Evolutionary conservation across 345 rosid species (phyloP).

Genomic region (Hypericum androsaemum): DNA sequence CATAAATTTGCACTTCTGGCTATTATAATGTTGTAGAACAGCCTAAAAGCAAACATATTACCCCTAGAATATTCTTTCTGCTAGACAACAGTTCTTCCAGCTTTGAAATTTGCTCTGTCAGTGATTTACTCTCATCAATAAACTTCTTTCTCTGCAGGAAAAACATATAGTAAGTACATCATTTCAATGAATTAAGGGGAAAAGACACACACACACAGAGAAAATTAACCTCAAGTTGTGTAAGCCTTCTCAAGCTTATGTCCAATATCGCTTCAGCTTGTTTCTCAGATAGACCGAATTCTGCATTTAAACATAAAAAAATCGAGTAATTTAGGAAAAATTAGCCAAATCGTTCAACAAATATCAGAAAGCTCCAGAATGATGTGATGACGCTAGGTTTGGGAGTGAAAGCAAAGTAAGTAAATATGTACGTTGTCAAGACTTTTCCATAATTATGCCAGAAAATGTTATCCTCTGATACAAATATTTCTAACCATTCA

Average conservation of each 20-base stretch:
- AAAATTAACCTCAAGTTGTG: conserved; percentile 66
- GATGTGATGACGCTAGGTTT: background rate
- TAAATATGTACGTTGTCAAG: too few relatives aligned
- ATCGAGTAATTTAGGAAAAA: background rate
- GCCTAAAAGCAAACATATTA: too few relatives aligned
- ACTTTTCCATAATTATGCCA: too few relatives aligned
- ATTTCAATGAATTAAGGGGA: conserved; percentile 1
- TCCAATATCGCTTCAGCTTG: conserved; percentile 89
- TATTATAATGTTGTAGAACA: too few relatives aligned
- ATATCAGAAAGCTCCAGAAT: conserved; percentile 6
- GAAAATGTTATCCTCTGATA: too few relatives aligned
- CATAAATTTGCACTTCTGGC: too few relatives aligned
- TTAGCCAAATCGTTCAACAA: background rate
- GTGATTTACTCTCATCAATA: conserved; percentile 54
- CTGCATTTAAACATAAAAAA: conserved; percentile 25
- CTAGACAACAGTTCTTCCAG: conserved; percentile 64
- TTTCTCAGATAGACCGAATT: conserved; percentile 64
- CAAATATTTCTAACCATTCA: too few relatives aligned
- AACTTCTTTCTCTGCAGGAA: conserved; percentile 61
- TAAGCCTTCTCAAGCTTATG: conserved; percentile 70
- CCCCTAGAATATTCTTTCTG: conserved; percentile 68
- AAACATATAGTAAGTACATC: too few relatives aligned
- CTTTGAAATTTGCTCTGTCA: conserved; percentile 62
- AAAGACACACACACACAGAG: background rate
- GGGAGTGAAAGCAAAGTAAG: too few relatives aligned